A percentile compares a stretch with the other conserved stretches of the same genome.
Evolutionary conservation across 2,329 filamentous ascomycete species (phyloP).

Genomic region (Ascochyta pisi): DNA sequence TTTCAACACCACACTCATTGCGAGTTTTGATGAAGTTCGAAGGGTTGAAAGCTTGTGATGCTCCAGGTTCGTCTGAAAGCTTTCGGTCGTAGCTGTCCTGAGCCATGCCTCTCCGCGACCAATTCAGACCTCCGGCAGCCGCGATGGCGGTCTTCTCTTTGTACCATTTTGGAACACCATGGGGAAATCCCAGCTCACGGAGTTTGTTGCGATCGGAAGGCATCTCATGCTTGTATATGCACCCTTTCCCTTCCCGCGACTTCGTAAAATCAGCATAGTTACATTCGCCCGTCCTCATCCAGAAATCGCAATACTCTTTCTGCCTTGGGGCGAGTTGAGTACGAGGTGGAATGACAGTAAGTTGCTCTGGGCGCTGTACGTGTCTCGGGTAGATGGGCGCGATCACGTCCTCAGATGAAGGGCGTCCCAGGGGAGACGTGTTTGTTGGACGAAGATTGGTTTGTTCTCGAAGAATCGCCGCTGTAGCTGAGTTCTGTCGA

Average conservation of each 20-base stretch:
- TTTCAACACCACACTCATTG: neutral
- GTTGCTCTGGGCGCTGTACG: conserved; percentile 39
- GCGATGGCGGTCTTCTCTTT: conserved; percentile 53
- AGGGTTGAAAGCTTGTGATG: conserved; percentile 9
- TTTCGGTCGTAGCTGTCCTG: conserved; percentile 2
- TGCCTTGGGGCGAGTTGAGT: conserved; percentile 54
- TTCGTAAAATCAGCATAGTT: conserved; percentile 64
- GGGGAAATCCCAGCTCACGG: conserved; percentile 69
- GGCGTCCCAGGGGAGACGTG: neutral
- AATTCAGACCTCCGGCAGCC: conserved; percentile 22
- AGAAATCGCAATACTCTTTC: conserved; percentile 88
- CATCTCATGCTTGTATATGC: conserved; percentile 91
- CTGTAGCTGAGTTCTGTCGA: neutral
- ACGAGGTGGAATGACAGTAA: conserved; percentile 44
- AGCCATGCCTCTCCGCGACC: conserved; percentile 33
- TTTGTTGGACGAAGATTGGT: neutral
- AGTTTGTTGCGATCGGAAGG: conserved; percentile 71
- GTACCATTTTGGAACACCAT: conserved; percentile 63
- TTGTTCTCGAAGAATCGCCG: neutral
- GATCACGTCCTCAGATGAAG: conserved; percentile 19
- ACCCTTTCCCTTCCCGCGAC: conserved; percentile 58
- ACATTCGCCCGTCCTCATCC: conserved; percentile 85
- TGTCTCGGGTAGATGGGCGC: conserved; percentile 35
- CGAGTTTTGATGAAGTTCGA: neutral
- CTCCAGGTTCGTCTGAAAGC: neutral